phyloP scores from a whole-genome alignment of 73 alveolate genomes.

The Loxodes magnus region DNA sequence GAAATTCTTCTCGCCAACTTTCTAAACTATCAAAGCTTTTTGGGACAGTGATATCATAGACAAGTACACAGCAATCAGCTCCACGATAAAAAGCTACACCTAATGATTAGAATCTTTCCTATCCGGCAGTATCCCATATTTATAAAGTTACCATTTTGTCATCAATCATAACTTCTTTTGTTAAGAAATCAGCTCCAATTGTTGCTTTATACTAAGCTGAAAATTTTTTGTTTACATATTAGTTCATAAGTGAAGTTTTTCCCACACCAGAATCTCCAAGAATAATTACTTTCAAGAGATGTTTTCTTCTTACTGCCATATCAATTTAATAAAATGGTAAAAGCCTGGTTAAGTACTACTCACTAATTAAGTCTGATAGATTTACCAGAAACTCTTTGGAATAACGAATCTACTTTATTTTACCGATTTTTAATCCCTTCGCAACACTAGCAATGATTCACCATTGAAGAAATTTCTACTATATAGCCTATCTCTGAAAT shows the following conservation, averaged over 20 bases:
- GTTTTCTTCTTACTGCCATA: constrained; percentile 81
- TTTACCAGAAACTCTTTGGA: too few relatives aligned
- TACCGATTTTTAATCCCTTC: too few relatives aligned
- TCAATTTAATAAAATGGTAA: too few relatives aligned
- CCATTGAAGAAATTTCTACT: too few relatives aligned
- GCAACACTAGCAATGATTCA: too few relatives aligned
- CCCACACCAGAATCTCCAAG: constrained; percentile 98
- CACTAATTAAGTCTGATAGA: too few relatives aligned
- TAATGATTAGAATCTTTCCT: constrained; percentile 37
- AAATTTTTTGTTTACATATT: constrained; percentile 72
- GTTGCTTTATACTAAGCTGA: constrained; percentile 84
- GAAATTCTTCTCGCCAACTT: constrained; percentile 89
- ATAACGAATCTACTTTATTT: too few relatives aligned
- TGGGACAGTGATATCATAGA: constrained; percentile 70
- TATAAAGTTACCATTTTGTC: constrained; percentile 30
- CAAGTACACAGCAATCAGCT: constrained; percentile 85
- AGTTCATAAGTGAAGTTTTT: constrained; percentile 82
- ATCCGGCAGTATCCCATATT: constrained; percentile 64
- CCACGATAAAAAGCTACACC: constrained; percentile 48
- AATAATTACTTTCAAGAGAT: constrained; percentile 84
- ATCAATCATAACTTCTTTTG: constrained; percentile 81
- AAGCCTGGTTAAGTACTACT: too few relatives aligned
- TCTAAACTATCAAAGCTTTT: constrained; percentile 82
- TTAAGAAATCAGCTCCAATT: constrained; percentile 95
- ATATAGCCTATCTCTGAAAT: too few relatives aligned